Evolutionary conservation across 345 rosid species (phyloP).

Genomic region (Brassica rapa): DNA sequence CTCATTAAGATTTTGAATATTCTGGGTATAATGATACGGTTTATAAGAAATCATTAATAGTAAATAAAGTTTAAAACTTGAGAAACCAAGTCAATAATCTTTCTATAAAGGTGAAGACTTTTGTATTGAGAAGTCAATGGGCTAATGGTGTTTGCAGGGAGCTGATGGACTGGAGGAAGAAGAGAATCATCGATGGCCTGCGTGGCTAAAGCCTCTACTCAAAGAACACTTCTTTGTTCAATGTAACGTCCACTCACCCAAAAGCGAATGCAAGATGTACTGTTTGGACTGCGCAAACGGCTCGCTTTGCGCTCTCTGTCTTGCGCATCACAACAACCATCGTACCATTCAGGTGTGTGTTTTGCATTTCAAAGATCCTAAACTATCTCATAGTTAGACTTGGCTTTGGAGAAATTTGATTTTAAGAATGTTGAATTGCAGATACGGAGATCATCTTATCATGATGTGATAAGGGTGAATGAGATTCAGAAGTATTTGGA

Average conservation of each 20-base stretch:
- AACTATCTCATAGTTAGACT: background rate
- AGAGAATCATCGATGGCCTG: constrained; percentile 66
- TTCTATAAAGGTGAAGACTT: constrained; percentile 21
- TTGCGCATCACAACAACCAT: constrained; percentile 68
- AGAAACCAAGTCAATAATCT: constrained; percentile 11
- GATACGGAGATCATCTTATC: constrained; percentile 98
- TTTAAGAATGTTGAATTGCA: constrained; percentile 27
- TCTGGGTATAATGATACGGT: background rate
- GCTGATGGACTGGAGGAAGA: constrained; percentile 61
- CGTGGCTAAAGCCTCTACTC: constrained; percentile 78
- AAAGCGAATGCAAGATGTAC: constrained; percentile 96
- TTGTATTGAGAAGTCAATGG: constrained; percentile 21
- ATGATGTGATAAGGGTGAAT: constrained; percentile 83
- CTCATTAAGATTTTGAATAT: background rate
- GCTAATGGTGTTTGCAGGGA: constrained; percentile 35
- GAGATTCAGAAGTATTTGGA: constrained; percentile 86
- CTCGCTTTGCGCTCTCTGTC: constrained; percentile 82
- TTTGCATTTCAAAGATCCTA: background rate
- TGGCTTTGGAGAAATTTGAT: background rate
- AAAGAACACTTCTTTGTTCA: constrained; percentile 74
- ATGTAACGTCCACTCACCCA: constrained; percentile 74
- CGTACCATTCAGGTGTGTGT: constrained; percentile 70
- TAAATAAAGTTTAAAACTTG: background rate
- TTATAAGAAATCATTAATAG: background rate
- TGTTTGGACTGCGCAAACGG: constrained; percentile 85